Percentiles rank a stretch among this genome's conserved stretches.
These are phyloP conservation scores for Fusarium tricinctum DNA, from an alignment of 2,329 filamentous ascomycete species.

Conservation along the genomic window DNA sequence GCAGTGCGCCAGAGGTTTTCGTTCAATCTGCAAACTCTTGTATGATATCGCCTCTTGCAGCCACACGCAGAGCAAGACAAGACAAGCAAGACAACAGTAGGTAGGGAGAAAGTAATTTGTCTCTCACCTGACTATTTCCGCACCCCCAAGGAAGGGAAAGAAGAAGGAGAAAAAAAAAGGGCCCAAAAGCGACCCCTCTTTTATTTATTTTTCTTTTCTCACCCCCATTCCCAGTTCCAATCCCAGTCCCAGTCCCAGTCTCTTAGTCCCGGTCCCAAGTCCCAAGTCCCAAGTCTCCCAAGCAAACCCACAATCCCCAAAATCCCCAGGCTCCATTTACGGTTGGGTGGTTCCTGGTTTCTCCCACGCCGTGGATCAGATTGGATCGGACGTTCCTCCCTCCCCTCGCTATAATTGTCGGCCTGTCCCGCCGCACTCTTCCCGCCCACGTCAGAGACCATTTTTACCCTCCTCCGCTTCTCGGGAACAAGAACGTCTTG, in stretches of 20 bases:
- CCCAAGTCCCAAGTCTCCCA: conserved; percentile 35
- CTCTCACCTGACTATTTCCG: conserved; percentile 45
- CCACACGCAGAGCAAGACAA: conserved; percentile 21
- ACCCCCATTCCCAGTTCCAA: conserved; percentile 33
- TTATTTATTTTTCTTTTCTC: conserved; percentile 32
- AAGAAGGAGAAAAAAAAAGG: conserved; percentile 27
- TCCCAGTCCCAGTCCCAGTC: conserved; percentile 36
- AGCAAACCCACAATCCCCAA: conserved; percentile 43
- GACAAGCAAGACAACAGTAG: conserved; percentile 14
- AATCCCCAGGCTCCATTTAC: conserved; percentile 44
- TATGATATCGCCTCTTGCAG: conserved; percentile 29
- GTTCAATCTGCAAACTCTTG: conserved; percentile 10
- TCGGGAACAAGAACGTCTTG: conserved; percentile 32
- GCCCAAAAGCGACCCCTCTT: conserved; percentile 39
- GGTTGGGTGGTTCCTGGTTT: conserved; percentile 46
- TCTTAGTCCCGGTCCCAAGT: conserved; percentile 27
- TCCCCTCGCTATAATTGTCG: conserved; percentile 46
- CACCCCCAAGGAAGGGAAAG: conserved; percentile 33
- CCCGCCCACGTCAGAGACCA: conserved; percentile 46
- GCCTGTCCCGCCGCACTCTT: conserved; percentile 45
- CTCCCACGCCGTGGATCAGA: conserved; percentile 43
- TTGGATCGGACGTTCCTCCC: conserved; percentile 43
- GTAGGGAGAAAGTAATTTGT: conserved; percentile 30
- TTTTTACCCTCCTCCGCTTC: conserved; percentile 34
- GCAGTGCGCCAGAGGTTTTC: conserved; percentile 4